phyloP scores from a whole-genome alignment of 2,329 filamentous ascomycete species.

The Fusarium dlaminii region DNA sequence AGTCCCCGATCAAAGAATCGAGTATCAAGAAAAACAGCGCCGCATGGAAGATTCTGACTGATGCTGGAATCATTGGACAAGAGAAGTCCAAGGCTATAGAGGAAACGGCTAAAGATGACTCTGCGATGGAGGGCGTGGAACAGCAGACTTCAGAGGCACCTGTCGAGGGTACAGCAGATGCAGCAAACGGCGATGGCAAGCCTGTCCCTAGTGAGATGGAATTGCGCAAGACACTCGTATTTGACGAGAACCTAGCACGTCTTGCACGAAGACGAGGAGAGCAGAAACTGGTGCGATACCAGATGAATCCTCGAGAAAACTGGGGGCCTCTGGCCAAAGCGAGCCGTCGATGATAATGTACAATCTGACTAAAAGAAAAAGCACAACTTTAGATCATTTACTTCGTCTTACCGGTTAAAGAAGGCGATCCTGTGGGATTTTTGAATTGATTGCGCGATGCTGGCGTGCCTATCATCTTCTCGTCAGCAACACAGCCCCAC shows the following conservation, averaged over 20 bases:
- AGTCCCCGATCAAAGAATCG: slow-evolving; percentile 77
- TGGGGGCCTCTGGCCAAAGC: slow-evolving; percentile 86
- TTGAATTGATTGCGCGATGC: slow-evolving; percentile 11
- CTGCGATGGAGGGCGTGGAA: slow-evolving; percentile 54
- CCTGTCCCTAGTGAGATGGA: slow-evolving; percentile 44
- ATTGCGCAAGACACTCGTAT: slow-evolving; percentile 69
- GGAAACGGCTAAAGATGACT: slow-evolving; percentile 32
- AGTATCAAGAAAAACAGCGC: slow-evolving; percentile 75
- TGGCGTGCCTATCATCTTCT: slow-evolving; percentile 14
- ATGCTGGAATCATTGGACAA: slow-evolving; percentile 48
- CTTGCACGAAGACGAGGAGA: slow-evolving; percentile 74
- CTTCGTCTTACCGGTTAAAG: slow-evolving; percentile 4
- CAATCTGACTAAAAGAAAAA: not conserved
- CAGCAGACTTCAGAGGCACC: slow-evolving; percentile 11
- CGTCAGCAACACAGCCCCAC: slow-evolving; percentile 35
- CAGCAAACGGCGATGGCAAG: slow-evolving; percentile 33
- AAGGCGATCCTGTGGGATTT: slow-evolving; percentile 8
- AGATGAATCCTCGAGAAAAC: slow-evolving; percentile 88
- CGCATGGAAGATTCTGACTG: slow-evolving; percentile 73
- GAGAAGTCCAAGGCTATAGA: slow-evolving; percentile 44
- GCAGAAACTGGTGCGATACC: slow-evolving; percentile 83
- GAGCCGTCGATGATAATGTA: slow-evolving; percentile 51
- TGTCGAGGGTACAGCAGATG: slow-evolving; percentile 4
- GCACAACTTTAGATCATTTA: not conserved
- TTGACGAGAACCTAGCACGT: slow-evolving; percentile 80